Evolutionary conservation across 2,329 filamentous ascomycete species (phyloP), one percentile per base, ranked within the genome.

Genomic region (Lachnellula arida): DNA sequence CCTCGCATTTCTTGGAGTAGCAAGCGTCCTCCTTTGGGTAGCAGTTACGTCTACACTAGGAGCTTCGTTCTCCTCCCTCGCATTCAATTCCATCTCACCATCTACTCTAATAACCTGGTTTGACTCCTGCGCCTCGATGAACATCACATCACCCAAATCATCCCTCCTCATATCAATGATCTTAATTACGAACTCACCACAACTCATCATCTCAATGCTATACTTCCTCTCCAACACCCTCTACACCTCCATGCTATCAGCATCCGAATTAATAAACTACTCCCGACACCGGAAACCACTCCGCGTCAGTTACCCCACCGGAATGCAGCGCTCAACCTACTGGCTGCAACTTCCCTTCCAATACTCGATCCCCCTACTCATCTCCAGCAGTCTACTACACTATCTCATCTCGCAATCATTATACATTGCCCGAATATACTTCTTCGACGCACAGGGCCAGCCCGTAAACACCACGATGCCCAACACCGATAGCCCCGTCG

Each of bases 391-490:
- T 7, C 15, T 70, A 11, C 56, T 73, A 40, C 72, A 75, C 54
- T 74, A 71, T 71, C 63, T 73, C 5, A 62, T 70, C 7, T 74
- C 72, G 0, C 69, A 72, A 46, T 63, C 60, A 40, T 34, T 74
- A 1, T 74, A 70, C 58, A 57, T 72, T 1, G 68, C 66, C 4
- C 60, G 63, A 9, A 66, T 71, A 22, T 25, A 59, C 47, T 39
- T 59, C 46, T 44, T 40, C 49, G 37, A 57, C 15, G 37, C 37
- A 15, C 37, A 56, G 14, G 25, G 37, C 28, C 19, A 40, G 40
- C 11, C 12, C 9, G 14, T 51, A 17, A 23, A 9, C 11, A 32
- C 11, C 15, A 44, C 11, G 2, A 34, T 17, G 49, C 37, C 14
- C 25, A 28, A 39, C 37, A 39, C 37, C 2, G 37, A 17, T 5